Base-by-base conservation (phyloP, 805 yeast genomes). In the Grigorovia jiainica region DNA sequence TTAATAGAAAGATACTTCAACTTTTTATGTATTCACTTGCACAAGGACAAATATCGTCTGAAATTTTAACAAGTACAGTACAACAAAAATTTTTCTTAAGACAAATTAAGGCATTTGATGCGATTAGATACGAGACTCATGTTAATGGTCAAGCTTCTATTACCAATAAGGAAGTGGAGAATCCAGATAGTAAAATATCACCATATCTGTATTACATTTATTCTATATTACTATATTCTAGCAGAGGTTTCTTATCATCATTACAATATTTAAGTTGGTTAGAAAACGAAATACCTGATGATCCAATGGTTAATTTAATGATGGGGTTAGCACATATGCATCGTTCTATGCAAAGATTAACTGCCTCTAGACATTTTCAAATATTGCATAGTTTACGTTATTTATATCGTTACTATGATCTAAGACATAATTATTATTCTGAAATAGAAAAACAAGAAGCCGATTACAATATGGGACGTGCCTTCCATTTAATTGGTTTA, bases 81-180 rank as follows among this genome's bases (percentile, higher is more conserved):
- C 90, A 86, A 55, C 97, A 90, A 53, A 92, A 92, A 59, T 90
- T 79, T 57, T 79, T 90, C 47, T 65, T 92, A 46, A 76, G 98
- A 50, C 97, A 89, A 52, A 68, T 90, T 48, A 92, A 90, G 57
- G 94, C 95, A 0, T 79, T 76, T 57, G 98, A 92, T 58, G 75
- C 92, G 2, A 54, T 82, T 13, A 71, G 77, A 24, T 55, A 60
- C 39, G 68, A 66, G 8, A 73, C 71, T 34, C 69, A 70, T 10
- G 75, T 87, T 16, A 65, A 75, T 2, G 97, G 97, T 1, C 86
- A 85, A 70, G 92, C 95, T 0, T 79, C 79, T 4, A 71, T 86
- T 10, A 60, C 76, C 0, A 76, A 79, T 34, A 73, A 70, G 46
- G 63, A 67, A n/a, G 68, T 75, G 21, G 34, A 32, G 5, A 61